phyloP scores from a whole-genome alignment of 805 yeast genomes.

The Candida koratica region DNA sequence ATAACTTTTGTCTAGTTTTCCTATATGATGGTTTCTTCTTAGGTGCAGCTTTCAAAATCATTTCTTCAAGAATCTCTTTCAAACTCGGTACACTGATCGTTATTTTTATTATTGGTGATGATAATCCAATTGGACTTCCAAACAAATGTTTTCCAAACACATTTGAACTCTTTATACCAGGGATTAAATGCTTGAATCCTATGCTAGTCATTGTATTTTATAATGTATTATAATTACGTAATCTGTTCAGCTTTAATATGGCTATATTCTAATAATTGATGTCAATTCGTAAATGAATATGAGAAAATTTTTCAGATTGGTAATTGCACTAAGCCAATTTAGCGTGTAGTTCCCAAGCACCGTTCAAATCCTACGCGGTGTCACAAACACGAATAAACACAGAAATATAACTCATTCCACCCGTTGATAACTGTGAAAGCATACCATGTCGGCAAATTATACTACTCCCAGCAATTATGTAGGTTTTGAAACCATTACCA shows the following conservation, averaged over 20 bases:
- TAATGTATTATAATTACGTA: too few relatives aligned
- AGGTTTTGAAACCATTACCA: constrained; percentile 94
- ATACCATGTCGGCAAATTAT: constrained; percentile 1
- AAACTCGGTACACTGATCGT: constrained; percentile 7
- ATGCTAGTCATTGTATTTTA: constrained; percentile 4
- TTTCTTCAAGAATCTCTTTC: constrained; percentile 43
- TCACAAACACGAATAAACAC: constrained; percentile 8
- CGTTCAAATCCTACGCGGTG: too few relatives aligned
- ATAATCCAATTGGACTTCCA: constrained; percentile 1
- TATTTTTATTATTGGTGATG: constrained; percentile 1
- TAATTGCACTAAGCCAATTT: not conserved
- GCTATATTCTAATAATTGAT: too few relatives aligned
- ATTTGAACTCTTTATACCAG: constrained; percentile 5
- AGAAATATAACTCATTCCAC: too few relatives aligned
- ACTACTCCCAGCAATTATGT: constrained; percentile 54
- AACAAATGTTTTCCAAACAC: constrained; percentile 3
- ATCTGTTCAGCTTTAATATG: constrained; percentile 1
- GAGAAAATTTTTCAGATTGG: constrained; percentile 10
- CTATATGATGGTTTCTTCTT: constrained; percentile 88
- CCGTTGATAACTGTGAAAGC: too few relatives aligned
- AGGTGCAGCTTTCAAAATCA: constrained; percentile 78
- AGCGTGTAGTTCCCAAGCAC: constrained; percentile 1
- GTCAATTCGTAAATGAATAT: too few relatives aligned
- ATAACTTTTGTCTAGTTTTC: constrained; percentile 77
- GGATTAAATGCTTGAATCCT: constrained; percentile 2